These are phyloP conservation scores for Leersia perrieri DNA, from an alignment of 176 grass and related monocot species.

Conservation along the genomic window DNA sequence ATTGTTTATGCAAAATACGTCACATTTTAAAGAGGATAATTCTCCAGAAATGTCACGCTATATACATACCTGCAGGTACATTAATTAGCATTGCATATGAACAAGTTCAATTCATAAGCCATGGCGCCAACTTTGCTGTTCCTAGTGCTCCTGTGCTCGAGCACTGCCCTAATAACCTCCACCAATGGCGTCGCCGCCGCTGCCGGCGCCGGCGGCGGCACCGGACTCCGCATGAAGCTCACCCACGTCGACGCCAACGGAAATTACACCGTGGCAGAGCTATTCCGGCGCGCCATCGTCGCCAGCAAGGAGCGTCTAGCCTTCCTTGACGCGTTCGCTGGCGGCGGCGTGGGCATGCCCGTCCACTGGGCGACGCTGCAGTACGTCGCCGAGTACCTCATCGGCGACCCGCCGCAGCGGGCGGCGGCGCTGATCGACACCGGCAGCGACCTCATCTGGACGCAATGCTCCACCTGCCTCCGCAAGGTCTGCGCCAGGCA, in stretches of 20 bases:
- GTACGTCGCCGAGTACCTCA: constrained; percentile 23
- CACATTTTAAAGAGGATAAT: no score
- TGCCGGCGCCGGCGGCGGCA: background rate
- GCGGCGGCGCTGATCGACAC: constrained; percentile 3
- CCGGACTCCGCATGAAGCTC: constrained; percentile 2
- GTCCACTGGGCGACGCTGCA: background rate
- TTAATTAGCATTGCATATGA: no score
- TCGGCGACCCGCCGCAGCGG: constrained; percentile 18
- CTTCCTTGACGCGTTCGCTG: background rate
- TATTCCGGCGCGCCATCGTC: constrained; percentile 24
- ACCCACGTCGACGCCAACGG: constrained; percentile 25
- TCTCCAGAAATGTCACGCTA: no score
- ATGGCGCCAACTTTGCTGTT: background rate
- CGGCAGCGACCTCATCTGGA: background rate
- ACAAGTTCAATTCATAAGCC: no score
- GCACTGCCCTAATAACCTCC: background rate
- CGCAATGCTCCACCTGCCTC: background rate
- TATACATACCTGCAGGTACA: no score
- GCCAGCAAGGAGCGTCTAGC: background rate
- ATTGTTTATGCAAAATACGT: no score
- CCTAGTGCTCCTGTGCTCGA: background rate
- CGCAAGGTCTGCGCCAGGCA: background rate
- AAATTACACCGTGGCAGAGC: constrained; percentile 26
- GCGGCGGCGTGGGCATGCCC: background rate
- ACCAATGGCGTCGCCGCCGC: background rate